phyloP scores from a whole-genome alignment of 2,329 filamentous ascomycete species.

The Venturia pyrina region DNA sequence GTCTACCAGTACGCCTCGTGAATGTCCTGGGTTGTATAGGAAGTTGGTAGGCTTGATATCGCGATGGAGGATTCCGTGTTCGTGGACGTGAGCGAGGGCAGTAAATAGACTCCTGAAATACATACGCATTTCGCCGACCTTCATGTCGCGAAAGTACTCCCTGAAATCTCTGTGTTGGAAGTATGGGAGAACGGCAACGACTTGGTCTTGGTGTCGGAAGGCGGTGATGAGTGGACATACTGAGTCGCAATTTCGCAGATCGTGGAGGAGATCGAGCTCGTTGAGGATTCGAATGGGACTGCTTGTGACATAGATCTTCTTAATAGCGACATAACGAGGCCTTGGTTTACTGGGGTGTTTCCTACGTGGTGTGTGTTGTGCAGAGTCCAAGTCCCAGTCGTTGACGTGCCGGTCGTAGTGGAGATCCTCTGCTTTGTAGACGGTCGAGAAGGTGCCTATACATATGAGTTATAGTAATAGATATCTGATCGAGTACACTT shows the following conservation, averaged over 20 bases:
- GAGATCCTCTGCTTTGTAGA: slow-evolving; percentile 96
- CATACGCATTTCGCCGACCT: slow-evolving; percentile 71
- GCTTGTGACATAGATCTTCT: slow-evolving; percentile 98
- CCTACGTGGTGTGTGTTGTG: slow-evolving; percentile 39
- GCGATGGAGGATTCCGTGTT: slow-evolving; percentile 75
- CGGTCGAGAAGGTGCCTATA: slow-evolving; percentile 90
- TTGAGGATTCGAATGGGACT: slow-evolving; percentile 90
- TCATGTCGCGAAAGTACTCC: slow-evolving; percentile 87
- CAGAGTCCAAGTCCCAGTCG: slow-evolving; percentile 62
- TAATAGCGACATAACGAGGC: slow-evolving; percentile 84
- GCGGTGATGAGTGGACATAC: slow-evolving; percentile 95
- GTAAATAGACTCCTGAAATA: slow-evolving; percentile 86
- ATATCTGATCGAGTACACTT: slow-evolving; percentile 16
- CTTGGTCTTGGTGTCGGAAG: slow-evolving; percentile 90
- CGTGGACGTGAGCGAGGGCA: slow-evolving; percentile 74
- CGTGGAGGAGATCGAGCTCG: slow-evolving; percentile 85
- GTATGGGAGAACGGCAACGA: slow-evolving; percentile 88
- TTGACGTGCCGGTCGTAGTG: slow-evolving; percentile 76
- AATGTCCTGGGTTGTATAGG: slow-evolving; percentile 72
- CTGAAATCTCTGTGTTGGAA: slow-evolving; percentile 94
- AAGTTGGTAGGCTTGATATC: slow-evolving; percentile 99
- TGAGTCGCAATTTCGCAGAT: slow-evolving; percentile 69
- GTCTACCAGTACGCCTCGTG: slow-evolving; percentile 88
- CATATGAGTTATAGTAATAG: slow-evolving; percentile 14
- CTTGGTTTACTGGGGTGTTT: slow-evolving; percentile 42